phyloP scores from a whole-genome alignment of 441 rosid species.

The Viola pubescens region DNA sequence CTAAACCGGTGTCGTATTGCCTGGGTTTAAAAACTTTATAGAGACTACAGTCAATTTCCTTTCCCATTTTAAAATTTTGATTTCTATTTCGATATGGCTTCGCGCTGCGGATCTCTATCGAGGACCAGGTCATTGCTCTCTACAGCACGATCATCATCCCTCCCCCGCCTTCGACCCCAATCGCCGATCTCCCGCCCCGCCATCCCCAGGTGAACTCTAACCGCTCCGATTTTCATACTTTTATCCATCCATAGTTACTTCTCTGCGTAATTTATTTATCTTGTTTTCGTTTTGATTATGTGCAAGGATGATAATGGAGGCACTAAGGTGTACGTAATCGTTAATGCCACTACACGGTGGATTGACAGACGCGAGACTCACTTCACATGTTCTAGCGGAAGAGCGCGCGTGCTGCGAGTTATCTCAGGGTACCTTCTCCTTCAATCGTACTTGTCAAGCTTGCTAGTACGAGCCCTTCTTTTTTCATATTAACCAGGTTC shows the following conservation, averaged over 20 bases:
- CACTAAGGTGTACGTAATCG: slow-evolving; percentile 18
- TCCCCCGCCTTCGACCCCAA: background rate
- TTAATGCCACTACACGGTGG: slow-evolving; percentile 23
- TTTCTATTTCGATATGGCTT: slow-evolving; percentile 12
- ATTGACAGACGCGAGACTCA: slow-evolving; percentile 18
- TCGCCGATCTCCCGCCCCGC: background rate
- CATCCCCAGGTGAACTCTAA: background rate
- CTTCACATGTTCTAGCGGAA: slow-evolving; percentile 21
- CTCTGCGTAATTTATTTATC: background rate
- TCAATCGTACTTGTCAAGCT: slow-evolving; percentile 4
- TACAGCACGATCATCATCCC: background rate
- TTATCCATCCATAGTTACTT: no score
- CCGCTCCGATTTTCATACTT: no score
- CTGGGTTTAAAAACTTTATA: no score
- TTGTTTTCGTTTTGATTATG: background rate
- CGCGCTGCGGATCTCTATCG: slow-evolving; percentile 19
- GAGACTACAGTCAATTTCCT: no score
- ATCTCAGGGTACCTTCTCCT: slow-evolving; percentile 23
- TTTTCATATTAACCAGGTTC: no score
- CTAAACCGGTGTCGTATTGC: no score
- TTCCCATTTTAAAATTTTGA: no score
- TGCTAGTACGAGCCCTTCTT: background rate
- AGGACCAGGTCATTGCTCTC: slow-evolving; percentile 13
- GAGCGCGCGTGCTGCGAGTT: slow-evolving; percentile 26
- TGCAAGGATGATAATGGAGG: slow-evolving; percentile 17